Evolutionary conservation across 164 flowering plant species (phyloP).

Genomic region (Paratinospora sagittata): DNA sequence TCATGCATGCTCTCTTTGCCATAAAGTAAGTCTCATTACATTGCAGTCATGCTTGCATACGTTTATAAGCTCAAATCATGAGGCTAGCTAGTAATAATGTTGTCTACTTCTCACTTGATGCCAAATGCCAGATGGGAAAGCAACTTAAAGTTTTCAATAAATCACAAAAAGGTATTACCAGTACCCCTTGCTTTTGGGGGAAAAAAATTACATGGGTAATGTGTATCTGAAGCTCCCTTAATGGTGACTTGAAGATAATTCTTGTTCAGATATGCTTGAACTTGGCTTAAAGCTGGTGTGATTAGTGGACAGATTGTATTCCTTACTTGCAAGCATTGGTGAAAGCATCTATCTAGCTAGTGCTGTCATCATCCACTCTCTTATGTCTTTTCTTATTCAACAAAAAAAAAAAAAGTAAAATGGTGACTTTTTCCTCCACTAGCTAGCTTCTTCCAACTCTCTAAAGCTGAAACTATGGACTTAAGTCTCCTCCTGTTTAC

Average conservation of each 20-base stretch:
- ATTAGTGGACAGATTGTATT: background rate
- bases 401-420: background rate
- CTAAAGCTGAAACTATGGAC: background rate
- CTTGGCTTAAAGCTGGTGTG: background rate
- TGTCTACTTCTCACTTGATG: conserved; percentile 1
- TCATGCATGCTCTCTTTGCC: background rate
- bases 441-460: background rate
- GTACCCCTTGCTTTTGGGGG: background rate
- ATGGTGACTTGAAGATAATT: no score
- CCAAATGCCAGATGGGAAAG: background rate
- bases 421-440: background rate
- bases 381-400: background rate
- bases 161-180: background rate
- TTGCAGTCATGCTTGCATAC: no score
- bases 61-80: no score
- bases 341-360: background rate
- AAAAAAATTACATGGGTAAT: background rate
- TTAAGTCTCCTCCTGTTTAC: background rate
- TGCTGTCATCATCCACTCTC: background rate
- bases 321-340: background rate
- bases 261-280: background rate
- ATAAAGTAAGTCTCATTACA: no score
- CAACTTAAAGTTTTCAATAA: background rate
- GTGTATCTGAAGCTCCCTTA: no score
- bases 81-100: background rate